Evolutionary conservation across 129 eudicot genomes (phyloP).

Genomic region (Centrapalus pauciflorus): DNA sequence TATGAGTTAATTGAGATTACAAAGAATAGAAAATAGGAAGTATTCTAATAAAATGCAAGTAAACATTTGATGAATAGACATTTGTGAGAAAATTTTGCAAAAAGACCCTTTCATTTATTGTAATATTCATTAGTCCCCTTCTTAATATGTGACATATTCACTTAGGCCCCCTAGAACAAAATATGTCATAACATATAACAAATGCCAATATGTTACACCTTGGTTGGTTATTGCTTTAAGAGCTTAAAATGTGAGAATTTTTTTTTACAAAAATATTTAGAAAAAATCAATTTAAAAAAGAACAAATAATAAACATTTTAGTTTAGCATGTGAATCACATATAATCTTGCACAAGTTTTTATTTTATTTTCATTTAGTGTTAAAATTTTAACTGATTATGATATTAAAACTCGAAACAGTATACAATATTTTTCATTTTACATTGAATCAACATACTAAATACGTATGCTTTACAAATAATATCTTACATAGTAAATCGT

Average conservation of each 20-base stretch:
- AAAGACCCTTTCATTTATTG: background rate
- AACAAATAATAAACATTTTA: background rate
- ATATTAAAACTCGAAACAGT: background rate
- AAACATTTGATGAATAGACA: constrained; percentile 6
- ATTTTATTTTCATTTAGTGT: background rate
- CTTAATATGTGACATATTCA: background rate
- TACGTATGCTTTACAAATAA: background rate
- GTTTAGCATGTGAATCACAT: background rate
- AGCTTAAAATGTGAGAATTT: background rate
- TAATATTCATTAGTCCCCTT: constrained; percentile 2
- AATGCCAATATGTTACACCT: background rate
- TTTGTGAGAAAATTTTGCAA: background rate
- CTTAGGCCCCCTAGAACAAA: background rate
- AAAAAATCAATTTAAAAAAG: background rate
- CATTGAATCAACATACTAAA: background rate
- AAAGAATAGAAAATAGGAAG: constrained; percentile 8
- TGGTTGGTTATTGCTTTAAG: background rate
- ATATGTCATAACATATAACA: background rate
- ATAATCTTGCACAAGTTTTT: background rate
- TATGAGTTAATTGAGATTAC: too few species aligned
- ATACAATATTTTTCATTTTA: too few species aligned
- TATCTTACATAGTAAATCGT: background rate
- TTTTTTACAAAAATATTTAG: too few species aligned
- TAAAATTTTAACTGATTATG: background rate
- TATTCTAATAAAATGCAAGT: constrained; percentile 5